These are phyloP conservation scores for Clavispora santaluciae DNA, from an alignment of 805 yeast species.

Conservation along the genomic window DNA sequence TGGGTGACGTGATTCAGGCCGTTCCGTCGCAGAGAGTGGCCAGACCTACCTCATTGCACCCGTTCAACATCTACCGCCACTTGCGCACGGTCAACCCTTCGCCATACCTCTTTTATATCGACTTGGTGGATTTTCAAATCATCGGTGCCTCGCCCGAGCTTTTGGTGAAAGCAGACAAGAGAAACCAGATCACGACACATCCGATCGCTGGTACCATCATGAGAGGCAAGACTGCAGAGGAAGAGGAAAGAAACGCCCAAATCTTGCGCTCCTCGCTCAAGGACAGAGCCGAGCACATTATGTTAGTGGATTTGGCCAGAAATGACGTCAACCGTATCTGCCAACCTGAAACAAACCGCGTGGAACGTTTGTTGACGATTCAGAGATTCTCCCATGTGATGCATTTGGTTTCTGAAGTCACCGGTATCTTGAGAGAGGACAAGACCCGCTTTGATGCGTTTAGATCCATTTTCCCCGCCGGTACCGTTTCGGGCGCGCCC, in stretches of 20 bases:
- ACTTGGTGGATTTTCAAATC: constrained; percentile 84
- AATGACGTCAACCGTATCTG: constrained; percentile 96
- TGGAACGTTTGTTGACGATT: constrained; percentile 82
- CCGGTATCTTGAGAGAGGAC: constrained; percentile 80
- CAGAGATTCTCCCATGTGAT: constrained; percentile 96
- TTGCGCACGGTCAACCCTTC: constrained; percentile 95
- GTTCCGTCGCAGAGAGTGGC: constrained; percentile 98
- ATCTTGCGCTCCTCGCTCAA: constrained; percentile 71
- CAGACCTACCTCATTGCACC: constrained; percentile 91
- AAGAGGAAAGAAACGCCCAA: constrained; percentile 80
- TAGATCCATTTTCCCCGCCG: constrained; percentile 97
- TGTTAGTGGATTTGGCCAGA: constrained; percentile 97
- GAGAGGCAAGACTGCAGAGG: constrained; percentile 87
- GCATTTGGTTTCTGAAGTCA: constrained; percentile 92
- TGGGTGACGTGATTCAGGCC: constrained; percentile 95
- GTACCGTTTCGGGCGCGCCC: constrained; percentile 98
- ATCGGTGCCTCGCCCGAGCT: constrained; percentile 98
- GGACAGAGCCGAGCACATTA: constrained; percentile 97
- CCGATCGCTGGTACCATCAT: constrained; percentile 97
- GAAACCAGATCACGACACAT: constrained; percentile 80
- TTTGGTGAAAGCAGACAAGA: constrained; percentile 71
- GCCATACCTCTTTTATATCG: constrained; percentile 93
- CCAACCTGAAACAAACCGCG: constrained; percentile 75
- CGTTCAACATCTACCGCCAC: constrained; percentile 93
- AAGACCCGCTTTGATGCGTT: constrained; percentile 94